Percentiles rank a stretch among this genome's conserved stretches.
These are phyloP conservation scores for Coleophoma crateriformis DNA, from an alignment of 2,329 filamentous ascomycete genomes.

Conservation along the genomic window DNA sequence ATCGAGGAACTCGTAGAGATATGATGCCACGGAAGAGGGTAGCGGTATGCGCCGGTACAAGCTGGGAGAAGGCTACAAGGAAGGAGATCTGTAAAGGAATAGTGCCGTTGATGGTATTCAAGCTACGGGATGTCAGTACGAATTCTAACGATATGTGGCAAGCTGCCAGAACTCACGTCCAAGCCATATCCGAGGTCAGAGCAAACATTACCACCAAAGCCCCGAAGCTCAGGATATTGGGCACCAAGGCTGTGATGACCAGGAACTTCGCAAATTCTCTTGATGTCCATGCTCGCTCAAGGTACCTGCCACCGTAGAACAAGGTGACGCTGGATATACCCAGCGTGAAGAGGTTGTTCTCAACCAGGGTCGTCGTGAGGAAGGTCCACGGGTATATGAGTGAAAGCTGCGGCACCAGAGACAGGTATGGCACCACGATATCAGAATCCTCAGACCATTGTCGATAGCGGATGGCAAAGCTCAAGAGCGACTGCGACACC, in stretches of 20 bases:
- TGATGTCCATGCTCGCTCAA: slow-evolving; percentile 93
- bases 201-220: slow-evolving; percentile 70
- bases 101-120: slow-evolving; percentile 81
- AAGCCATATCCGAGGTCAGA: slow-evolving; percentile 59
- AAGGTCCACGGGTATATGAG: slow-evolving; percentile 93
- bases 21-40: slow-evolving; percentile 85
- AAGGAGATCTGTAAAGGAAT: slow-evolving; percentile 88
- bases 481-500: slow-evolving; percentile 73
- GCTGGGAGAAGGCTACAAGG: slow-evolving; percentile 94
- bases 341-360: slow-evolving; percentile 88
- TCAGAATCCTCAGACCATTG: slow-evolving; percentile 58
- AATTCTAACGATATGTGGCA: slow-evolving; percentile 23
- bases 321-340: slow-evolving; percentile 71
- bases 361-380: slow-evolving; percentile 77
- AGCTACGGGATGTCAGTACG: slow-evolving; percentile 37
- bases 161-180: slow-evolving; percentile 52
- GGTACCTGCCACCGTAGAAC: slow-evolving; percentile 88
- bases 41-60: slow-evolving; percentile 94
- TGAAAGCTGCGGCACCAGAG: slow-evolving; percentile 77
- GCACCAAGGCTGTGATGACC: slow-evolving; percentile 68
- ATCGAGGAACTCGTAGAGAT: slow-evolving; percentile 76
- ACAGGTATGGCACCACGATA: slow-evolving; percentile 79
- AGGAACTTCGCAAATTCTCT: slow-evolving; percentile 90
- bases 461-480: slow-evolving; percentile 69
- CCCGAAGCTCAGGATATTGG: slow-evolving; percentile 71